Conservation (phyloP, 148 eudicot genomes). For the Camellia sinensis region DNA sequence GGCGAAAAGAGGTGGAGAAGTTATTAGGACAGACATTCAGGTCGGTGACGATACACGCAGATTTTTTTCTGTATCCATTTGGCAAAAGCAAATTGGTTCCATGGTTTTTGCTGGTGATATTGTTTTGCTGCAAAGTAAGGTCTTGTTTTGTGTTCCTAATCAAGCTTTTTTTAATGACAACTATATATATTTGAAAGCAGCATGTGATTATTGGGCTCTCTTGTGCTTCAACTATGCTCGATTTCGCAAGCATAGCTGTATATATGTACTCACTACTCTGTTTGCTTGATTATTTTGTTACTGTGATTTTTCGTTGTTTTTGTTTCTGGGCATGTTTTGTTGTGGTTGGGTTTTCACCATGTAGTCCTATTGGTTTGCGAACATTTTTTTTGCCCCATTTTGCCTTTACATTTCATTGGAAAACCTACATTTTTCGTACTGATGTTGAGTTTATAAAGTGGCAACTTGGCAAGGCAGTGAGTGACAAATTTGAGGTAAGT, state of each 20-base stretch:
- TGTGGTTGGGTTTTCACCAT: neutral
- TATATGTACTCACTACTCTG: neutral
- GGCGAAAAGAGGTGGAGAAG: conserved; percentile 42
- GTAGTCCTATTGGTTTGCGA: neutral
- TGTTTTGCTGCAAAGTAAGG: conserved; percentile 66
- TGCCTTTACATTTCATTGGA: neutral
- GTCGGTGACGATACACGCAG: conserved; percentile 83
- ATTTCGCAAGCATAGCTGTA: neutral
- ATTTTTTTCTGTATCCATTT: conserved; percentile 64
- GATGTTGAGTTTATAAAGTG: neutral
- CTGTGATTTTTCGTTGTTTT: neutral
- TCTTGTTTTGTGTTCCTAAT: neutral
- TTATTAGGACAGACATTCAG: conserved; percentile 66
- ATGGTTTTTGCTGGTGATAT: conserved; percentile 49
- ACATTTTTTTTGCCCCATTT: neutral
- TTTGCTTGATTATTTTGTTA: neutral
- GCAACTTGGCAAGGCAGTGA: neutral
- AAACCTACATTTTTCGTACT: neutral
- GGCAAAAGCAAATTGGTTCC: conserved; percentile 64
- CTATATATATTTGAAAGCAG: neutral
- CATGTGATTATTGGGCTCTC: neutral
- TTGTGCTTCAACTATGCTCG: neutral
- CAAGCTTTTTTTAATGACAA: neutral
- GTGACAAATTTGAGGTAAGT: neutral
- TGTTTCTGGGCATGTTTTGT: neutral